Evolutionary conservation across 306 rosid species (phyloP), one percentile per base, ranked within the genome.

Genomic region (Rubus idaeus): DNA sequence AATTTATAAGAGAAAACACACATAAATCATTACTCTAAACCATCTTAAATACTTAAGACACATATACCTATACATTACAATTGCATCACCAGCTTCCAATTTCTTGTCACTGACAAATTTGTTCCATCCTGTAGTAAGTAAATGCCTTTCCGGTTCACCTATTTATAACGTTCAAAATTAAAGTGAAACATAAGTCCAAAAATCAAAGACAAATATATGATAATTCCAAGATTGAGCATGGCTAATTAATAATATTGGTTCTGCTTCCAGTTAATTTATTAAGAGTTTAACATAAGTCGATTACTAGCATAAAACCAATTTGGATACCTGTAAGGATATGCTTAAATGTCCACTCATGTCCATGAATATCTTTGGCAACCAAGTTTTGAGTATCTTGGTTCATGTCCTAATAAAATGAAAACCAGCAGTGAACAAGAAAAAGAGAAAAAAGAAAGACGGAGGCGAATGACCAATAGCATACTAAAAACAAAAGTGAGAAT

Each of bases 121-220:
- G 82, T 97, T 91, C 98, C 98, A 94, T 12, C 98, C 98, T 0
- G 97, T 94, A 4, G 98, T 94, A 63, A 91, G 96, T 87, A 94
- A 89, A 83, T 94, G 98, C 87, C 98, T 86, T 70, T 91, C 78
- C 0, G 98, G 98, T 80, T 94, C 97, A 77, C 98, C 98, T n/a
- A n/a, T n/a, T n/a, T n/a, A n/a, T 94, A 13, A 79, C 73, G 81
- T 47, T 83, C 71, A 18, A 61, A 50, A 14, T 57, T 63, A 68
- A 77, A n/a, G 68, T 3, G 70, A 65, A 39, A 61, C n/a, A 13
- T 77, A 20, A 12, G n/a, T 45, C 53, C 52, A 50, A 66, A 8
- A 66, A 71, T 30, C 63, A 63, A 56, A 42, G 5, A 52, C 21
- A 52, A 60, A 70, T 46, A 51, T 13, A 65, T 42, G 60, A 53